Evolutionary conservation across 1,139 yeast genomes (phyloP), one percentile per base, ranked within the genome.

Genomic region (Petasospora fabianii): DNA sequence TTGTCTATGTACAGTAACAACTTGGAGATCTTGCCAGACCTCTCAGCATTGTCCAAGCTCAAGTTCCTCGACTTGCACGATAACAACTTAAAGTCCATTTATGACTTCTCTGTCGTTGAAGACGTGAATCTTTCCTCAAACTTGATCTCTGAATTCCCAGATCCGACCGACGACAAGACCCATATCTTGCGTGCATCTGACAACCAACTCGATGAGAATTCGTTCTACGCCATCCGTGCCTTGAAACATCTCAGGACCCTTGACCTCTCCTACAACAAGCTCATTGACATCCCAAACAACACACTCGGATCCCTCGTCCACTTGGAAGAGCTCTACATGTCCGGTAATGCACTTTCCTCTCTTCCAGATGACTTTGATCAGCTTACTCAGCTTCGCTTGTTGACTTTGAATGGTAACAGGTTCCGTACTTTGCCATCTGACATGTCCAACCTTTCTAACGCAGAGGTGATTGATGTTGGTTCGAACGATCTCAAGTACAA

Each of bases 351-450:
- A 38, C 65, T 94, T 29, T 73, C 85, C 0, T 76, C 84, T 5
- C 65, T 92, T 35, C 95, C 97, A 0, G 82, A 88, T 16, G 98
- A 92, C 53, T 71, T 88, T 34, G 92, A 80, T 44, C 64, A 65
- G 13, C 67, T 88, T 51, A 68, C 69, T 17, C 66, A 73, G 10
- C 68, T 92, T 51, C 71, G 74, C 40, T 72, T 81, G 1, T 64
- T 94, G 31, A 82, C 74, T 61, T 62, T 87, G 50, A 92, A 92
- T 58, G 84, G 85, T 51, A 94, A 94, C 60, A 84, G 85, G 56
- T 72, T 94, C 50, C 86, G 84, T 36, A 78, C 96, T 0, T 62
- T 94, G 33, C 98, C 98, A 0, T 85, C 96, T 0, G 98, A 92
- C 58, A 64, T 94, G 39, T 80, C 94, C 14, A 81, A 81, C 46